phyloP scores from a whole-genome alignment of 495 filamentous ascomycete genomes.

The Hypoxylon cercidicola region DNA sequence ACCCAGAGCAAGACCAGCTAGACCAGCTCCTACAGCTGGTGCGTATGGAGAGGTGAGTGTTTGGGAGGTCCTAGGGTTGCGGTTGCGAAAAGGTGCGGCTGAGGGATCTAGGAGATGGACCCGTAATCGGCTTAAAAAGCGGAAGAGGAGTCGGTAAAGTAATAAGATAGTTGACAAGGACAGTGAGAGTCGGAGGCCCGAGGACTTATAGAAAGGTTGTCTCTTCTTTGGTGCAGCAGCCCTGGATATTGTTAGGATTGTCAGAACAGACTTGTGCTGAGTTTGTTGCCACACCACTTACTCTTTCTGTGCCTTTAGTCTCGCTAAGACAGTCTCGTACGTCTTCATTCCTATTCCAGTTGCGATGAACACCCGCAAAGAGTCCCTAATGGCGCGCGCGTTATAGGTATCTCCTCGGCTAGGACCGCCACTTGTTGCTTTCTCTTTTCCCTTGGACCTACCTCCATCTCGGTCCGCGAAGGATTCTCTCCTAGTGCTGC shows the following conservation, averaged over 20 bases:
- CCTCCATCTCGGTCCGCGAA: slow-evolving; percentile 15
- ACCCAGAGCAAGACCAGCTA: slow-evolving; percentile 84
- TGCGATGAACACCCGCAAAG: slow-evolving; percentile 78
- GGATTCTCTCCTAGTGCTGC: slow-evolving; percentile 18
- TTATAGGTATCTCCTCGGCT: slow-evolving; percentile 73
- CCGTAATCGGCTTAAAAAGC: slow-evolving; percentile 86
- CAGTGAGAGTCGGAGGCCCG: slow-evolving; percentile 79
- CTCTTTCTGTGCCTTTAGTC: slow-evolving; percentile 55
- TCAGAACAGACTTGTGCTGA: background rate
- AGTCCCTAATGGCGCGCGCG: slow-evolving; percentile 78
- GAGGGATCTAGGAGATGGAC: slow-evolving; percentile 77
- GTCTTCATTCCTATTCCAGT: slow-evolving; percentile 76
- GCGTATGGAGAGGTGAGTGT: slow-evolving; percentile 83
- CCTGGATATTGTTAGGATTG: slow-evolving; percentile 28
- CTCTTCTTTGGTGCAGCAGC: slow-evolving; percentile 46
- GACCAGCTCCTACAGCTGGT: slow-evolving; percentile 85
- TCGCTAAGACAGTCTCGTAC: slow-evolving; percentile 67
- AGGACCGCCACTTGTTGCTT: slow-evolving; percentile 7
- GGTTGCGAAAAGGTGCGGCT: slow-evolving; percentile 77
- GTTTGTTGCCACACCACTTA: slow-evolving; percentile 37
- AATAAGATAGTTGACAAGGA: slow-evolving; percentile 86
- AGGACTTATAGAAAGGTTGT: slow-evolving; percentile 69
- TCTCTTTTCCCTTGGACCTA: slow-evolving; percentile 42
- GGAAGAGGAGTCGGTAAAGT: slow-evolving; percentile 86
- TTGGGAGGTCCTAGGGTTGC: slow-evolving; percentile 79